phyloP scores from a whole-genome alignment of 768 basidiomycete species.

The Collybiopsis luxurians region DNA sequence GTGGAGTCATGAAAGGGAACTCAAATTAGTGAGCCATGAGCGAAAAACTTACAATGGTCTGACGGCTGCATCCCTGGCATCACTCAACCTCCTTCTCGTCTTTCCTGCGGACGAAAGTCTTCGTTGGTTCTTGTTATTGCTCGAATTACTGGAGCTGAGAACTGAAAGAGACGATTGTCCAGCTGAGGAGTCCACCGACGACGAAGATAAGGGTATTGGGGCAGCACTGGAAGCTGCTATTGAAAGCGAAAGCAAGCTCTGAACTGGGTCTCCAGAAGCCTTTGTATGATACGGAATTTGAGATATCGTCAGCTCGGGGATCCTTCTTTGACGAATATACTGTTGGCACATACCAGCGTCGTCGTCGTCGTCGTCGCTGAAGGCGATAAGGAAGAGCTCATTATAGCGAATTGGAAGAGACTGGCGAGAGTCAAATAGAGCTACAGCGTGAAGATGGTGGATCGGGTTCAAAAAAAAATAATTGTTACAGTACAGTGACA shows the following conservation, averaged over 20 bases:
- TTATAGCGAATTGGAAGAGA: not conserved
- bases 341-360: not conserved
- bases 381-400: not conserved
- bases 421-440: not conserved
- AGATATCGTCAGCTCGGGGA: not conserved
- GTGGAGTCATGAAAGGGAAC: not conserved
- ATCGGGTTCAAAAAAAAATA: not conserved
- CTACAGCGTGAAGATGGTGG: not conserved
- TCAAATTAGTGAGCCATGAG: no score
- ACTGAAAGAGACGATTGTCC: not conserved
- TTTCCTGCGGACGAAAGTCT: conserved; percentile 71
- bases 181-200: not conserved
- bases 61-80: conserved; percentile 74
- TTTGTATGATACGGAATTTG: not conserved
- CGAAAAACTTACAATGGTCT: conserved; percentile 65
- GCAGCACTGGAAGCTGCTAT: conserved; percentile 51
- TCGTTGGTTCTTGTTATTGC: conserved; percentile 52
- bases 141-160: conserved; percentile 9
- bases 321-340: not conserved
- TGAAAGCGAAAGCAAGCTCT: conserved; percentile 68
- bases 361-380: not conserved
- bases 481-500: not conserved
- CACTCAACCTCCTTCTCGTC: conserved; percentile 68
- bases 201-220: conserved; percentile 38
- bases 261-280: not conserved